Percentiles rank a stretch among this genome's conserved stretches.
These are phyloP conservation scores for Yarrowia galli DNA, from an alignment of 1,139 yeast species.

Conservation along the genomic window DNA sequence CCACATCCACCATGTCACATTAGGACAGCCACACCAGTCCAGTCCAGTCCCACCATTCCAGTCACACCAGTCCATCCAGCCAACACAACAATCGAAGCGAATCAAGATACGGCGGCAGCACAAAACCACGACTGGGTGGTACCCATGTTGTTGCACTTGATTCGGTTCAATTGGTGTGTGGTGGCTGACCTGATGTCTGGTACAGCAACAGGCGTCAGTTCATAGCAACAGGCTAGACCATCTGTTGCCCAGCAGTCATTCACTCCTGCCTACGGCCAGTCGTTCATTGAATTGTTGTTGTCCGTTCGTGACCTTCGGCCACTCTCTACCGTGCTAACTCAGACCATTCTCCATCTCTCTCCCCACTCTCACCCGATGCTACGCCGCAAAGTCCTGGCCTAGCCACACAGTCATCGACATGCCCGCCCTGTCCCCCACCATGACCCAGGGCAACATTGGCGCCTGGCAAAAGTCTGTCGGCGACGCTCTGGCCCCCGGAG, in stretches of 20 bases:
- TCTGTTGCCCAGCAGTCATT: too few relatives aligned
- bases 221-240: not conserved
- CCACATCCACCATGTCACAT: too few relatives aligned
- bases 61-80: too few relatives aligned
- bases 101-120: too few relatives aligned
- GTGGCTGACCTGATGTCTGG: too few relatives aligned
- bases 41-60: too few relatives aligned
- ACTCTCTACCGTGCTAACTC: slow-evolving; percentile 12
- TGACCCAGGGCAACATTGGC: slow-evolving; percentile 94
- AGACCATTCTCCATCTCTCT: slow-evolving; percentile 39
- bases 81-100: too few relatives aligned
- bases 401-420: slow-evolving; percentile 73
- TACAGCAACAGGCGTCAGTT: too few relatives aligned
- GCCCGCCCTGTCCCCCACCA: slow-evolving; percentile 97
- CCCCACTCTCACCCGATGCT: slow-evolving; percentile 51
- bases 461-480: slow-evolving; percentile 90
- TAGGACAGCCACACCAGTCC: too few relatives aligned
- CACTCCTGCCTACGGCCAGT: not conserved
- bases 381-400: slow-evolving; percentile 57
- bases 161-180: not conserved
- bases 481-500: slow-evolving; percentile 87
- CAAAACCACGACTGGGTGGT: too few relatives aligned
- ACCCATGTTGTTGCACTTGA: too few relatives aligned
- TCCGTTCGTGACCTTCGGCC: not conserved
- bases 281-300: not conserved